A percentile compares a stretch with the other conserved stretches of the same genome.
These are phyloP conservation scores for Pythium dissimile DNA, from an alignment of 352 stramenopile genomes.

Conservation along the genomic window DNA sequence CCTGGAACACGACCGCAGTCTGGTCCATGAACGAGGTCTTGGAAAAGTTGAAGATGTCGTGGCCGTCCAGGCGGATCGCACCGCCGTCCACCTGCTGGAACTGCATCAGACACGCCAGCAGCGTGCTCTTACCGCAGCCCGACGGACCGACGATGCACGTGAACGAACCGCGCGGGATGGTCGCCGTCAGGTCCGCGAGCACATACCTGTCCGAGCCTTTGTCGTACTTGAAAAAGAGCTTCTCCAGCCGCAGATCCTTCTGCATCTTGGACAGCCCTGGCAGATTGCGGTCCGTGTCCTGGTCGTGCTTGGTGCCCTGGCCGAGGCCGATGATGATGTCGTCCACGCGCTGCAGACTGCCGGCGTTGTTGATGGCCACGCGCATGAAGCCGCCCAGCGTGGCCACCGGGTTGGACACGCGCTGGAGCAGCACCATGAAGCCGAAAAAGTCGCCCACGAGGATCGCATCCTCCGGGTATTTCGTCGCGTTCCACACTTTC, in stretches of 20 bases:
- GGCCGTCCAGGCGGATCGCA: slow-evolving; percentile 74
- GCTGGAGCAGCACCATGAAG: slow-evolving; percentile 72
- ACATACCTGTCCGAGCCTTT: slow-evolving; percentile 81
- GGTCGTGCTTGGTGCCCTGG: slow-evolving; percentile 12
- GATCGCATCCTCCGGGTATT: slow-evolving; percentile 37
- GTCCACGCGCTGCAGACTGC: slow-evolving; percentile 82
- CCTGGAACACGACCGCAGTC: slow-evolving; percentile 84
- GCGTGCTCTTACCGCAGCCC: slow-evolving; percentile 85
- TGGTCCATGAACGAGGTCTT: slow-evolving; percentile 88
- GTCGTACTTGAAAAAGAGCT: slow-evolving; percentile 86
- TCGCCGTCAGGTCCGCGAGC: slow-evolving; percentile 65
- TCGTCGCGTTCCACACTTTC: slow-evolving; percentile 65
- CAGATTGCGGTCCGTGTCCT: slow-evolving; percentile 69
- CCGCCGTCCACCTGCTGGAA: slow-evolving; percentile 82
- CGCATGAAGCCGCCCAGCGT: slow-evolving; percentile 87
- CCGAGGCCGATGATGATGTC: slow-evolving; percentile 78
- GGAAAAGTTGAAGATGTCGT: slow-evolving; percentile 86
- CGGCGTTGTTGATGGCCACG: slow-evolving; percentile 84
- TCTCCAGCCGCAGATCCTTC: slow-evolving; percentile 68
- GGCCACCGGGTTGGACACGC: slow-evolving; percentile 81
- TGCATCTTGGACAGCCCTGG: slow-evolving; percentile 80
- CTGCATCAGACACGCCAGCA: slow-evolving; percentile 86
- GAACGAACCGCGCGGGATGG: slow-evolving; percentile 75
- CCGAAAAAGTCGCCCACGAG: slow-evolving; percentile 80
- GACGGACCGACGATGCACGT: slow-evolving; percentile 83